Conservation (phyloP, 73 alveolate species). For the Strombidium stylifer region DNA sequence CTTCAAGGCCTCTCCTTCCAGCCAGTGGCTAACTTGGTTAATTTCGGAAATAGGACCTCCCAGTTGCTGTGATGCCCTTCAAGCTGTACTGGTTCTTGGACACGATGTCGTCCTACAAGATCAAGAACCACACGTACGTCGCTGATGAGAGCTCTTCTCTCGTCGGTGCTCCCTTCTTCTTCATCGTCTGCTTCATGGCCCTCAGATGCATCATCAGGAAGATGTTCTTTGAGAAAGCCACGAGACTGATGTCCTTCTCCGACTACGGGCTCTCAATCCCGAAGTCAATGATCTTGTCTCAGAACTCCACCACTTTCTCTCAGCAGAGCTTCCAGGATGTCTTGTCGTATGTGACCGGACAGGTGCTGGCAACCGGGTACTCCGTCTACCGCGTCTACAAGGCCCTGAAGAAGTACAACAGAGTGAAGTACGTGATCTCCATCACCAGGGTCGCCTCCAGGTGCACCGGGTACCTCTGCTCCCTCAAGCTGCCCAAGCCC, state of each 20-base stretch:
- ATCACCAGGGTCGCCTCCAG: slow-evolving; percentile 17
- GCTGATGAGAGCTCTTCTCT: slow-evolving; percentile 5
- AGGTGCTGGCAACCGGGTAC: slow-evolving; percentile 26
- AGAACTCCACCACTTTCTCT: slow-evolving; percentile 2
- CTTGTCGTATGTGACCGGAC: slow-evolving; percentile 14
- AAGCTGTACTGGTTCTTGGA: slow-evolving; percentile 17
- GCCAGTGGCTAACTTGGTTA: too few relatives aligned
- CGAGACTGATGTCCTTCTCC: too few relatives aligned
- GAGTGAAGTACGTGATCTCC: slow-evolving; percentile 30
- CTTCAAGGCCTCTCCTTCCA: too few relatives aligned
- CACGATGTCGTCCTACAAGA: too few relatives aligned
- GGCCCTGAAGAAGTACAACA: slow-evolving; percentile 16
- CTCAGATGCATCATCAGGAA: slow-evolving; percentile 33
- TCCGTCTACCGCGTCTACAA: slow-evolving; percentile 15
- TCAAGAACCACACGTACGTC: slow-evolving; percentile 9
- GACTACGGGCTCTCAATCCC: slow-evolving; percentile 18
- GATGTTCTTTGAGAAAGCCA: too few relatives aligned
- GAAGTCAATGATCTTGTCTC: slow-evolving; percentile 18
- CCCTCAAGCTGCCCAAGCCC: slow-evolving; percentile 29
- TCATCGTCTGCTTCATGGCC: neutral
- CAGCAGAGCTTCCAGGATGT: neutral
- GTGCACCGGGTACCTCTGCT: slow-evolving; percentile 25
- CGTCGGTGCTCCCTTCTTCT: slow-evolving; percentile 21
- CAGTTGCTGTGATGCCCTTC: slow-evolving; percentile 25
- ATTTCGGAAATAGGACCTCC: slow-evolving; percentile 8